Evolutionary conservation across 169 alveolate genomes (phyloP).

Genomic region (Babesia caballi): DNA sequence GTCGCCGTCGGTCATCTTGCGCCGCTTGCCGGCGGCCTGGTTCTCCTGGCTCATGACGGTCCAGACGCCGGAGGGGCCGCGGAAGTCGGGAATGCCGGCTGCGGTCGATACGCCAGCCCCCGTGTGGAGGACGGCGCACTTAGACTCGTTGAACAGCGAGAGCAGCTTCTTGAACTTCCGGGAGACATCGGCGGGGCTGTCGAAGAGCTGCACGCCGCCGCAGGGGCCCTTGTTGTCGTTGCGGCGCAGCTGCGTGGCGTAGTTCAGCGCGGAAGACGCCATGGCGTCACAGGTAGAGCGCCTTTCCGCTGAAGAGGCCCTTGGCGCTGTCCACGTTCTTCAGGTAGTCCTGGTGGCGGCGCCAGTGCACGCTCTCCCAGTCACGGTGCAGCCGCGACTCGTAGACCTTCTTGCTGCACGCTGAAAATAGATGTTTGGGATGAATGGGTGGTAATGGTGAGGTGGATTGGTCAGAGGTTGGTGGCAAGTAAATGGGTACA

Average conservation of each 20-base stretch:
- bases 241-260: slow-evolving; percentile 69
- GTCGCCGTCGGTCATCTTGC: slow-evolving; percentile 47
- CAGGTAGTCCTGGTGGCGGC: slow-evolving; percentile 56
- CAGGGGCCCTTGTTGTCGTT: slow-evolving; percentile 78
- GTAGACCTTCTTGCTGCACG: slow-evolving; percentile 72
- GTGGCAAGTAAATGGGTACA: too few relatives aligned
- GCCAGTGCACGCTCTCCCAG: slow-evolving; percentile 71
- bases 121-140: slow-evolving; percentile 70
- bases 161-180: slow-evolving; percentile 56
- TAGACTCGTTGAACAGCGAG: slow-evolving; percentile 54
- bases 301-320: neutral
- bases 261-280: slow-evolving; percentile 52
- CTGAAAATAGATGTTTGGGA: slow-evolving; percentile 58
- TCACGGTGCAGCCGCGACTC: slow-evolving; percentile 69
- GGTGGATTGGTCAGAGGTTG: too few relatives aligned
- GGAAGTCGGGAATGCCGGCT: slow-evolving; percentile 76
- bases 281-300: slow-evolving; percentile 21
- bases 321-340: slow-evolving; percentile 2
- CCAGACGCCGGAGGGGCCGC: slow-evolving; percentile 82
- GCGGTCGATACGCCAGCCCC: slow-evolving; percentile 83
- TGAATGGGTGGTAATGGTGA: too few relatives aligned
- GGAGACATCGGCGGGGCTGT: slow-evolving; percentile 64
- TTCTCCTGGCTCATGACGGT: slow-evolving; percentile 61
- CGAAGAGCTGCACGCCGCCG: slow-evolving; percentile 71
- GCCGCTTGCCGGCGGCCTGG: slow-evolving; percentile 28